Evolutionary conservation across 2,329 filamentous ascomycete genomes (phyloP), one percentile per base, ranked within the genome.

Genomic region (Lachnellula hyalina): DNA sequence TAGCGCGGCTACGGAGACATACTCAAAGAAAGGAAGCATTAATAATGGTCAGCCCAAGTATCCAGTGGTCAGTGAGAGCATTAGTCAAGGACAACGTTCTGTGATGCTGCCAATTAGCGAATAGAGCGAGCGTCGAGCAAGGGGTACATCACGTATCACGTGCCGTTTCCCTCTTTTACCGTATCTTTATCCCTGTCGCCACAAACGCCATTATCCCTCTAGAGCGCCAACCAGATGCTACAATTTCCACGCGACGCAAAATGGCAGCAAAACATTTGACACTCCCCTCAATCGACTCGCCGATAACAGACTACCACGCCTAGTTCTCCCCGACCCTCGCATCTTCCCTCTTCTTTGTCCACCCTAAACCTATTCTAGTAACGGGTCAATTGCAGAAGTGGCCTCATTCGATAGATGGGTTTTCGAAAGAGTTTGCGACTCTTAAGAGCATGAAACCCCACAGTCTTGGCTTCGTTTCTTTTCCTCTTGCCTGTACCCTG

Each of bases 111-210:
- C n/a, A n/a, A n/a, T n/a, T n/a, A n/a, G n/a, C n/a, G n/a, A n/a
- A n/a, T n/a, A n/a, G n/a, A n/a, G n/a, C n/a, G n/a, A n/a, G n/a
- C n/a, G n/a, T n/a, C n/a, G n/a, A n/a, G n/a, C n/a, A n/a, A n/a
- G n/a, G n/a, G n/a, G n/a, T n/a, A n/a, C n/a, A n/a, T n/a, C 28
- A 8, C 7, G 9, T 32, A 32, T 40, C 36, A 40, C 36, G n/a
- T 40, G 36, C 36, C 14, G 19, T 23, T 40, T 11, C 46, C 51
- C 46, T n/a, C 28, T 44, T 47, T 49, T 44, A 51, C 44, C 49
- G 5, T 53, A 51, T 55, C 49, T 42, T 47, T 34, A 60, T 59
- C 60, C 60, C 54, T 62, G 60, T 62, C 60, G 58, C 60, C 60
- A 62, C 60, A 59, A 60, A 54, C 38, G 52, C 49, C 41, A 38